These are phyloP conservation scores for Pharnaceum exiguum DNA, from an alignment of 148 eudicot genomes.

Conservation along the genomic window DNA sequence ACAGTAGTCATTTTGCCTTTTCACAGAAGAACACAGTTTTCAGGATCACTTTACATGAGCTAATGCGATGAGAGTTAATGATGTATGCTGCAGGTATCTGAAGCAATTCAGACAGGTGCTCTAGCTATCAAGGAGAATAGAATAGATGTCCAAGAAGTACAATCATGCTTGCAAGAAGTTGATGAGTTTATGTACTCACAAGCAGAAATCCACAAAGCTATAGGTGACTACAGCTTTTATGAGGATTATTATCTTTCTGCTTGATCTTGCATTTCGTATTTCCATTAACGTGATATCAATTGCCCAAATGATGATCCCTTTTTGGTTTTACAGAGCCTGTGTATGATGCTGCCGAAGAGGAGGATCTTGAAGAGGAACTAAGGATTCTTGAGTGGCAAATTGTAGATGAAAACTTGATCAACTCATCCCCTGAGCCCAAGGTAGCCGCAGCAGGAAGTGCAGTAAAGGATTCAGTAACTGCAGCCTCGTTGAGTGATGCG, in stretches of 20 bases:
- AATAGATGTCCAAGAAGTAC: constrained; percentile 56
- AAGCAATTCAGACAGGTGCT: constrained; percentile 70
- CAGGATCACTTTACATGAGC: neutral
- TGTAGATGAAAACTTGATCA: constrained; percentile 20
- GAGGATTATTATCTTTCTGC: neutral
- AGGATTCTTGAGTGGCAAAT: constrained; percentile 50
- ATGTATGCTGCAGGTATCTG: constrained; percentile 50
- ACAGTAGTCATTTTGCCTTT: constrained; percentile 3
- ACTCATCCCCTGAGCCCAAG: constrained; percentile 13
- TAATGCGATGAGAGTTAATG: neutral
- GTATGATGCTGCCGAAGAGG: constrained; percentile 41
- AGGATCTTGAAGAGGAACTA: constrained; percentile 69
- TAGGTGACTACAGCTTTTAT: constrained; percentile 43
- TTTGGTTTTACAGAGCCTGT: constrained; percentile 34
- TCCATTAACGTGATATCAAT: neutral
- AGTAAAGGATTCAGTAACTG: constrained; percentile 20
- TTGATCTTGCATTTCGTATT: neutral
- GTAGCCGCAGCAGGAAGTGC: constrained; percentile 13
- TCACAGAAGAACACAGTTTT: neutral
- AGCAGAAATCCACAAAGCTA: constrained; percentile 39
- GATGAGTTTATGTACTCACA: constrained; percentile 54
- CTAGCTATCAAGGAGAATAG: constrained; percentile 61
- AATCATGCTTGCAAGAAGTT: constrained; percentile 58
- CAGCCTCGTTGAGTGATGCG: constrained; percentile 44
- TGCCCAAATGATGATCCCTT: neutral